These are phyloP conservation scores for Talaromyces atroroseus DNA, from an alignment of 2,329 filamentous ascomycete species.

Conservation along the genomic window DNA sequence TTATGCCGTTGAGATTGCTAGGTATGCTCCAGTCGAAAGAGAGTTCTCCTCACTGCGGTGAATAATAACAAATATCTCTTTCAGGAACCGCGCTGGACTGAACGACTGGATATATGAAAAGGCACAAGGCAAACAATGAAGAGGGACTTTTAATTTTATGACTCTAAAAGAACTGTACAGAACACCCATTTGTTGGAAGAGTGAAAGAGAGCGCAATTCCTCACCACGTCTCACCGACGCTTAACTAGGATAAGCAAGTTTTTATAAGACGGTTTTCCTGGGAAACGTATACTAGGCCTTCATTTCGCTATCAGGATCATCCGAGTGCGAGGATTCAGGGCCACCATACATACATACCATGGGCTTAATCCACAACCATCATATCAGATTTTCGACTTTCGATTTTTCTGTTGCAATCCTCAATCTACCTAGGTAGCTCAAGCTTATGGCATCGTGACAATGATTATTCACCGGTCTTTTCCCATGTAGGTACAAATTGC, in stretches of 20 bases:
- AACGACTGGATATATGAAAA: slow-evolving; percentile 98
- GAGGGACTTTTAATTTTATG: slow-evolving; percentile 19
- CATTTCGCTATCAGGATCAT: not conserved
- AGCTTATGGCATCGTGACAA: not conserved
- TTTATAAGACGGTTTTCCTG: not conserved
- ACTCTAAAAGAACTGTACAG: not conserved
- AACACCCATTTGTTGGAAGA: not conserved
- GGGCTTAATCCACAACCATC: not conserved
- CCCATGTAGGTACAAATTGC: not conserved
- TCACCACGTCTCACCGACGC: not conserved
- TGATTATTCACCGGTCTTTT: not conserved
- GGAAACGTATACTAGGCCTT: not conserved
- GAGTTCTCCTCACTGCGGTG: not conserved
- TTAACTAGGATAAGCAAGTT: not conserved
- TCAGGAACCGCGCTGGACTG: slow-evolving; percentile 72
- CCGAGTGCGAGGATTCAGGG: not conserved
- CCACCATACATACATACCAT: not conserved
- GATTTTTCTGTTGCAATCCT: not conserved
- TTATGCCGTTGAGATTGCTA: slow-evolving; percentile 70
- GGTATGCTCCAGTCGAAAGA: slow-evolving; percentile 37
- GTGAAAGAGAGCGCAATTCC: not conserved
- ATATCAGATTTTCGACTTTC: not conserved
- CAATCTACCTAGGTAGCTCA: not conserved
- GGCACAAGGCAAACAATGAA: slow-evolving; percentile 55
- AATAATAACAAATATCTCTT: slow-evolving; percentile 15